These are phyloP conservation scores for Rhodotorula paludigena DNA, from an alignment of 768 basidiomycete genomes.

Conservation along the genomic window DNA sequence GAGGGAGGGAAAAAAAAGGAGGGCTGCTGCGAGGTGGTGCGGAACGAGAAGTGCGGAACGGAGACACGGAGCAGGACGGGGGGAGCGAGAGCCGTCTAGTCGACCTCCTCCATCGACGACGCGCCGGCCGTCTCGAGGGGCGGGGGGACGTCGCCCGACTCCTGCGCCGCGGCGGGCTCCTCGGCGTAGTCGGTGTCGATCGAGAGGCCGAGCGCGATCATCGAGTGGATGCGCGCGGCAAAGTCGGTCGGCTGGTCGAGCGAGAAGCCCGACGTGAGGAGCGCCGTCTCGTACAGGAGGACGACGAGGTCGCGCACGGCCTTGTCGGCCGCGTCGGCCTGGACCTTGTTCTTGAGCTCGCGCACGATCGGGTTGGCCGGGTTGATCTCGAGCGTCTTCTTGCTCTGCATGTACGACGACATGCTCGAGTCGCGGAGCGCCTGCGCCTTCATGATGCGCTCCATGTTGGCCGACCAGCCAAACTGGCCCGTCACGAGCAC, in stretches of 20 bases:
- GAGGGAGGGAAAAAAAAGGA: no score
- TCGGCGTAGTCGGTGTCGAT: constrained; percentile 73
- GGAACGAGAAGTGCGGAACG: no score
- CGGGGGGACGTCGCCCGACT: constrained; percentile 47
- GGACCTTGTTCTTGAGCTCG: constrained; percentile 90
- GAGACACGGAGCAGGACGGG: no score
- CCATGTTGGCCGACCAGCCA: constrained; percentile 99
- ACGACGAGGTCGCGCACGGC: constrained; percentile 80
- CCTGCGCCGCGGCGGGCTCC: constrained; percentile 53
- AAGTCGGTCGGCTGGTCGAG: constrained; percentile 93
- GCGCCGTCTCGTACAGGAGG: constrained; percentile 93
- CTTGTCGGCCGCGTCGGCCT: constrained; percentile 75
- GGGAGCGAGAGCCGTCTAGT: no score
- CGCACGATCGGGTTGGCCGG: constrained; percentile 85
- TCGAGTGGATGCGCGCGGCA: constrained; percentile 91
- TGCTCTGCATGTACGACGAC: constrained; percentile 96
- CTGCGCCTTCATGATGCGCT: constrained; percentile 97
- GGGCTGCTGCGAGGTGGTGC: no score
- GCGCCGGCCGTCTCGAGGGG: constrained; percentile 55
- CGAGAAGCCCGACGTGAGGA: constrained; percentile 90
- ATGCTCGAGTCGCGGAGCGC: constrained; percentile 92
- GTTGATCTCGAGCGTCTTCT: constrained; percentile 94
- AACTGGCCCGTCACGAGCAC: constrained; percentile 93
- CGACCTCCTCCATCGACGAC: no score
- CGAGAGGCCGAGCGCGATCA: constrained; percentile 77